Base-by-base conservation (phyloP, 129 eudicot species). In the Flaveria robusta region DNA sequence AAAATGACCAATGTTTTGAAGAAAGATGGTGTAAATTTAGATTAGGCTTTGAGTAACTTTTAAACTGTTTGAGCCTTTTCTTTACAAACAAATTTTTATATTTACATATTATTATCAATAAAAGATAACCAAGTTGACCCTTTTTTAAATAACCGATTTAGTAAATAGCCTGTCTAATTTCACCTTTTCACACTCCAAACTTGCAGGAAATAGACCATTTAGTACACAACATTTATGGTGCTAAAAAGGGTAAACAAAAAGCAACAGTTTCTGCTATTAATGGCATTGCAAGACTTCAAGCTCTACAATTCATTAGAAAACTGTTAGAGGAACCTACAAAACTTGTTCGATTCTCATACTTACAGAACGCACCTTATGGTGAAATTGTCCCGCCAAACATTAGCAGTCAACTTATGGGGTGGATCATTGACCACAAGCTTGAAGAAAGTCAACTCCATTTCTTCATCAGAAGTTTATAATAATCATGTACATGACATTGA, bases 361-460 rank as follows among this genome's bases (percentile, higher is more conserved):
- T 87, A 81, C 96, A 82, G 81, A 81, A 80, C 43, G 91, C 96
- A 69, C 97, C 98, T 4, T 87, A 84, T 75, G 98, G 97, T 49
- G 97, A 89, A 31, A 65, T 94, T 43, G 98, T 94, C 47, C 47
- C 82, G 79, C 74, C 96, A 94, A 91, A 83, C 98, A 39, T 86
- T 94, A 23, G 98, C 98, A 9, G 93, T 91, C n/a, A 87, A 83
- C 80, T 91, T 83, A 47, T 94, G 98, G 98, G 93, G 97, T 72
- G 98, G 98, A 26, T 92, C 89, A 39, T 23, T 89, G 68, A 83
- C 79, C 52, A 75, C 78, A 77, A 87, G 87, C 77, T 29, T 66
- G 15, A 43, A 27, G 29, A 43, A 80, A 23, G 72, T 12, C 0
- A 88, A 77, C 64, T 74, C 37, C 37, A 0, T 24, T 37, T 81